These are phyloP conservation scores for Porogramme epimiltina DNA, from an alignment of 1,284 basidiomycete species.

Conservation along the genomic window DNA sequence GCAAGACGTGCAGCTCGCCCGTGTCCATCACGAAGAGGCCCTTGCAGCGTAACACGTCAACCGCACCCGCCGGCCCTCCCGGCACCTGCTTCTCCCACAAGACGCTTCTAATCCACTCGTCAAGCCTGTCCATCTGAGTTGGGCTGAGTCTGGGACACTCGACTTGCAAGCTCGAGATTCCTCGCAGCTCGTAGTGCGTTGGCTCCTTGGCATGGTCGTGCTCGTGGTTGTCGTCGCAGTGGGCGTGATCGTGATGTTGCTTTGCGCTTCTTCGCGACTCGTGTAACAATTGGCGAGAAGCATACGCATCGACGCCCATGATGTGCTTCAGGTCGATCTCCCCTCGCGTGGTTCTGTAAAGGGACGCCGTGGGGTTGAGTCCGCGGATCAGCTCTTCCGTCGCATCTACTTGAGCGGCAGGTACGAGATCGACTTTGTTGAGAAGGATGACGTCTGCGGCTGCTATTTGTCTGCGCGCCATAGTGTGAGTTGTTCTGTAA, in stretches of 20 bases:
- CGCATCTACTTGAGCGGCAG: constrained; percentile 37
- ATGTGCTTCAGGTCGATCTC: constrained; percentile 73
- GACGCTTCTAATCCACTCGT: constrained; percentile 76
- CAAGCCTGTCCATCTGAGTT: constrained; percentile 51
- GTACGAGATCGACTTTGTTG: constrained; percentile 84
- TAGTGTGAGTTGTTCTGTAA: background rate
- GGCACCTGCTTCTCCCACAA: constrained; percentile 74
- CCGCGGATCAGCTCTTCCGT: constrained; percentile 64
- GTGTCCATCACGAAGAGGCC: constrained; percentile 63
- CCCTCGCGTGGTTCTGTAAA: constrained; percentile 71
- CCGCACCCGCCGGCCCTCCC: constrained; percentile 21
- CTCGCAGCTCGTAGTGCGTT: constrained; percentile 65
- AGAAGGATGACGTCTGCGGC: constrained; percentile 87
- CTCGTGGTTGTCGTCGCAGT: constrained; percentile 34
- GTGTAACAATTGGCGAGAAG: constrained; percentile 35
- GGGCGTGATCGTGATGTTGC: constrained; percentile 38
- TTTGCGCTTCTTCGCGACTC: constrained; percentile 1
- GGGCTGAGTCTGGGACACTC: constrained; percentile 58
- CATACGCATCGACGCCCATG: constrained; percentile 80
- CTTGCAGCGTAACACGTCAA: constrained; percentile 83
- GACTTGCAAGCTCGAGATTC: constrained; percentile 76
- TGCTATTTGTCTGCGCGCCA: constrained; percentile 79
- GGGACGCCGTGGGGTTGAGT: constrained; percentile 77
- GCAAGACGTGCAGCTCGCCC: constrained; percentile 71
- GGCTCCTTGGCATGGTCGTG: constrained; percentile 30